These are phyloP conservation scores for Bacterosira constricta DNA, from an alignment of 108 stramenopile species.

Conservation along the genomic window DNA sequence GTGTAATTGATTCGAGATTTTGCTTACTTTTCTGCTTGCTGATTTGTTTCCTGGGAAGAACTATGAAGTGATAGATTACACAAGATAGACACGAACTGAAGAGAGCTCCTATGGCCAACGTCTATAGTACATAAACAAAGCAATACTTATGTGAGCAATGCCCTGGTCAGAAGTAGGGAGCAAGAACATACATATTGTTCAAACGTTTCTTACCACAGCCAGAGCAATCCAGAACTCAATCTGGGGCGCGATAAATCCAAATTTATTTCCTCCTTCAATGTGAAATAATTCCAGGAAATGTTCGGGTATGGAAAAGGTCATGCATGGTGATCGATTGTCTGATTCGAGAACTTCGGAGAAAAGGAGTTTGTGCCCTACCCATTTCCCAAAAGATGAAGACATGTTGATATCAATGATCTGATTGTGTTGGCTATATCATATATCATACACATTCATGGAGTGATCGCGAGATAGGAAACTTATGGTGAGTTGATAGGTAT, in stretches of 20 bases:
- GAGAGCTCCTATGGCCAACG: conserved; percentile 4
- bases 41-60: conserved; percentile 24
- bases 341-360: conserved; percentile 23
- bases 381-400: conserved; percentile 1
- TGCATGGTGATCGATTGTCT: conserved; percentile 12
- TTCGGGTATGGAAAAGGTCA: conserved; percentile 8
- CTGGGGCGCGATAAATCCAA: conserved; percentile 14
- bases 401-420: neutral
- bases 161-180: neutral
- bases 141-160: neutral
- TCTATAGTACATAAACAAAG: neutral
- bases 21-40: neutral
- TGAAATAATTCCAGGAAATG: neutral
- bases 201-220: neutral
- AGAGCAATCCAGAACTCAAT: conserved; percentile 34
- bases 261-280: neutral
- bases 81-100: conserved; percentile 7
- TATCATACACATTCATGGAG: neutral
- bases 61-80: conserved; percentile 26
- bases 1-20: neutral
- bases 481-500: no score
- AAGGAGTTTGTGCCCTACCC: conserved; percentile 28
- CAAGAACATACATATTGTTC: neutral
- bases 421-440: neutral
- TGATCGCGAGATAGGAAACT: no score